A percentile compares a stretch with the other conserved stretches of the same genome.
Conservation (phyloP, 75 land plant species). For the Selaginella moellendorffii region DNA sequence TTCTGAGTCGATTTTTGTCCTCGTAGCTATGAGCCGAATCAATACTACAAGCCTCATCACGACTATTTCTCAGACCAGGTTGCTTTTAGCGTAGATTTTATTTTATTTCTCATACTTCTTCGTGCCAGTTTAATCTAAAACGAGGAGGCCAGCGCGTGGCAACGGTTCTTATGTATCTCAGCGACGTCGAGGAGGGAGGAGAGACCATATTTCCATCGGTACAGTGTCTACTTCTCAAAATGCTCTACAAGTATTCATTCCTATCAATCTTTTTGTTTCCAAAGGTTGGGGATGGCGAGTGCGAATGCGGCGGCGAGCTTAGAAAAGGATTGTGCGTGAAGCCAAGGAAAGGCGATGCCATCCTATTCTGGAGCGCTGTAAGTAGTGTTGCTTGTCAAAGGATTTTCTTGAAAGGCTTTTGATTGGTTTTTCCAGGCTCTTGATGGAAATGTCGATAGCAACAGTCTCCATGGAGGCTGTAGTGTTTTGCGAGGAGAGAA, state of each 20-base stretch:
- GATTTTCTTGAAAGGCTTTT: neutral
- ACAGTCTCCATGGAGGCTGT: conserved; percentile 84
- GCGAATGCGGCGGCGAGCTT: conserved; percentile 79
- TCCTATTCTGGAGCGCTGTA: conserved; percentile 84
- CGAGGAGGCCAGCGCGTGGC: conserved; percentile 82
- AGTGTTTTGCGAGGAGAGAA: conserved; percentile 44
- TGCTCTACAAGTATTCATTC: neutral
- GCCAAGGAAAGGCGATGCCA: conserved; percentile 81
- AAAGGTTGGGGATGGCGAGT: conserved; percentile 72
- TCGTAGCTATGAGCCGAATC: conserved; percentile 66
- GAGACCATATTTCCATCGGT: conserved; percentile 93
- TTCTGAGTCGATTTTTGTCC: too few species aligned
- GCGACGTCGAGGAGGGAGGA: conserved; percentile 71
- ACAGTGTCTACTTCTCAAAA: neutral
- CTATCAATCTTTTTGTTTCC: neutral
- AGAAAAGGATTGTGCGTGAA: conserved; percentile 63
- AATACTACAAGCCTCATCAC: conserved; percentile 80
- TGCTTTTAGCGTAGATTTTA: too few species aligned
- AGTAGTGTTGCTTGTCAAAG: neutral
- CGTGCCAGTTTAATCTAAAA: conserved; percentile 66
- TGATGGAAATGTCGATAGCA: conserved; percentile 75
- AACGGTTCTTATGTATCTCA: conserved; percentile 93
- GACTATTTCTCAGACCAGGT: conserved; percentile 91
- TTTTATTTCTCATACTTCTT: neutral
- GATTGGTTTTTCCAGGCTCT: conserved; percentile 36